These are phyloP conservation scores for Eutrema salsugineum DNA, from an alignment of 441 rosid genomes.

Conservation along the genomic window DNA sequence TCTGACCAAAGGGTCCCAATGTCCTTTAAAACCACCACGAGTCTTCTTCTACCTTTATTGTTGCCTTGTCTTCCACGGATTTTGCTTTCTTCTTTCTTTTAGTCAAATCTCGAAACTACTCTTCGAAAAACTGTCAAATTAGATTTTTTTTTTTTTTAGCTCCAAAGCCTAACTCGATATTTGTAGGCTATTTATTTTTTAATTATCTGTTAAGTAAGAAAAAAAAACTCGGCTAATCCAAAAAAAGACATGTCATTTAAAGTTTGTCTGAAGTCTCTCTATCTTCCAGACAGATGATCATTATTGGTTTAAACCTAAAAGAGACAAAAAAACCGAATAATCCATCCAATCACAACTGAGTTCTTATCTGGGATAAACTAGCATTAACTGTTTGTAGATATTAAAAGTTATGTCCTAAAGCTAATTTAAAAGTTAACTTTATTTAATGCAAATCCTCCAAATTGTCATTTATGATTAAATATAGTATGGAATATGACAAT, in stretches of 20 bases:
- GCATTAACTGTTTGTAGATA: too few species aligned
- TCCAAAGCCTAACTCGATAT: too few species aligned
- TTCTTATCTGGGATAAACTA: background rate
- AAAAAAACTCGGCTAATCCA: background rate
- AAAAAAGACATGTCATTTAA: background rate
- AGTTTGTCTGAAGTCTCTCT: background rate
- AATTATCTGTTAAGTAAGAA: too few species aligned
- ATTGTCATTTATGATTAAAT: too few species aligned
- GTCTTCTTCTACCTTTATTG: background rate
- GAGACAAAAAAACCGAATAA: background rate
- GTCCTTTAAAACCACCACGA: background rate
- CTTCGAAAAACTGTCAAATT: background rate
- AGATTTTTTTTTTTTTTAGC: background rate
- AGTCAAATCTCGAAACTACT: background rate
- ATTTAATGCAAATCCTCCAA: too few species aligned
- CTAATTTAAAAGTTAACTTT: background rate
- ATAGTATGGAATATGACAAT: background rate
- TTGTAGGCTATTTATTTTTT: too few species aligned
- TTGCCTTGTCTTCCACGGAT: conserved; percentile 21
- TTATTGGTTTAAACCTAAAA: background rate
- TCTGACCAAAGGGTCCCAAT: background rate
- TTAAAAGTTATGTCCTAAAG: background rate
- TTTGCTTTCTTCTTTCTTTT: background rate
- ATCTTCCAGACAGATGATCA: background rate
- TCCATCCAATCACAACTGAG: background rate